These are phyloP conservation scores for Albizia julibrissin DNA, from an alignment of 306 rosid species.

Conservation along the genomic window DNA sequence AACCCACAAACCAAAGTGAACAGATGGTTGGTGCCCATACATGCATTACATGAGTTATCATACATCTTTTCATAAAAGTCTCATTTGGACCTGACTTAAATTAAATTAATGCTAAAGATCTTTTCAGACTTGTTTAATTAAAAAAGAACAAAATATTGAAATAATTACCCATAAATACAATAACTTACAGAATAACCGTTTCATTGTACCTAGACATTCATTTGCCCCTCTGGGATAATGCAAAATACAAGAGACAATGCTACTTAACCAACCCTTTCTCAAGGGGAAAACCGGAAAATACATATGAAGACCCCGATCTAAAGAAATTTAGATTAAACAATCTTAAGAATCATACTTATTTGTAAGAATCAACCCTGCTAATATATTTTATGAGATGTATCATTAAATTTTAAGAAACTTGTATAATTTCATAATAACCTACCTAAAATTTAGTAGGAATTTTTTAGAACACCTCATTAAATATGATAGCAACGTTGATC, in stretches of 20 bases:
- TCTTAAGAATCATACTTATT: neutral
- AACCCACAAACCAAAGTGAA: neutral
- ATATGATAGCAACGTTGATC: neutral
- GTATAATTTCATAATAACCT: neutral
- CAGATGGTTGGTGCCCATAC: neutral
- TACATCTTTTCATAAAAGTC: neutral
- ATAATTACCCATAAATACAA: constrained; percentile 31
- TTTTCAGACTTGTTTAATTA: neutral
- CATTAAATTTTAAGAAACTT: neutral
- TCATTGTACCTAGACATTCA: constrained; percentile 27
- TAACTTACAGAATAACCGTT: constrained; percentile 18
- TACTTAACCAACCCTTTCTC: neutral
- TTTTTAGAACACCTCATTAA: neutral
- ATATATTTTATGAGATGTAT: neutral
- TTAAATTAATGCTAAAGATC: neutral
- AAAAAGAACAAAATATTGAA: neutral
- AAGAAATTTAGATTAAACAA: neutral
- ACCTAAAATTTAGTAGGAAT: neutral
- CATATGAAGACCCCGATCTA: neutral
- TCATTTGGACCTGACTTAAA: neutral
- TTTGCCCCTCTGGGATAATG: constrained; percentile 24
- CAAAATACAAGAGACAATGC: constrained; percentile 10
- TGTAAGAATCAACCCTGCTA: neutral
- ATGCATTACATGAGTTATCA: neutral
- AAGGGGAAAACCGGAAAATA: neutral